These are phyloP conservation scores for Cubamyces sp. DNA, from an alignment of 768 basidiomycete genomes.

Conservation along the genomic window DNA sequence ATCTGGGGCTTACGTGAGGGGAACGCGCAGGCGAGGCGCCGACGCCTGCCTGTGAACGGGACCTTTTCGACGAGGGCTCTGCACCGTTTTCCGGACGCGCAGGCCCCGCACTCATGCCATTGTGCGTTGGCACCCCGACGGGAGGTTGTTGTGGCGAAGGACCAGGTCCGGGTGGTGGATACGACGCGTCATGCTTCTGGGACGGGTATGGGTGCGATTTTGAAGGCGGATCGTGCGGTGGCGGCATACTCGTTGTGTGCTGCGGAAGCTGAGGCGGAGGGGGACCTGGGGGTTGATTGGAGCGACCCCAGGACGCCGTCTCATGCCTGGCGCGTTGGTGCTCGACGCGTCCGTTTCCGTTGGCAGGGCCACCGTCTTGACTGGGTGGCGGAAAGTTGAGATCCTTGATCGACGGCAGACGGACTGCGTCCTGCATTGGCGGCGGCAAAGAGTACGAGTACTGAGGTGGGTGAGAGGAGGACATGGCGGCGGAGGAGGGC, in stretches of 20 bases:
- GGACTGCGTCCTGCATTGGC: conserved; percentile 47
- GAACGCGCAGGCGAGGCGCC: conserved; percentile 51
- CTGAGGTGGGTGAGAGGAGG: conserved; percentile 53
- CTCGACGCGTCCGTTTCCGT: conserved; percentile 37
- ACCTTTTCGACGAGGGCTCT: conserved; percentile 24
- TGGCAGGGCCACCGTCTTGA: conserved; percentile 38
- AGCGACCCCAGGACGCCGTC: conserved; percentile 29
- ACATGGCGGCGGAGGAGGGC: conserved; percentile 44
- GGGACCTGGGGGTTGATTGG: conserved; percentile 17
- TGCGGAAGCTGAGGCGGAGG: conserved; percentile 19
- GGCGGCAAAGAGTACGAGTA: conserved; percentile 42
- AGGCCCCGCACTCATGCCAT: conserved; percentile 26
- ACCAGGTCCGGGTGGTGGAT: conserved; percentile 52
- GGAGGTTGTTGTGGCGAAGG: conserved; percentile 36
- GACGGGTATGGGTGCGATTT: conserved; percentile 34
- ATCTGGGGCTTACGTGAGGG: conserved; percentile 49
- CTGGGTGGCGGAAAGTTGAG: conserved; percentile 58
- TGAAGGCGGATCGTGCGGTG: conserved; percentile 29
- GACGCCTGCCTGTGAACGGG: conserved; percentile 33
- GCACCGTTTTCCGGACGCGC: conserved; percentile 29
- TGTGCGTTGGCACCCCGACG: conserved; percentile 24
- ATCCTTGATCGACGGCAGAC: conserved; percentile 74
- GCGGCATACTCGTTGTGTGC: conserved; percentile 27
- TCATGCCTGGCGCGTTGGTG: conserved; percentile 43
- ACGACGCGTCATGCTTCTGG: conserved; percentile 55